Evolutionary conservation across 306 rosid species (phyloP), one percentile per base, ranked within the genome.

Genomic region (Malus asiatica): DNA sequence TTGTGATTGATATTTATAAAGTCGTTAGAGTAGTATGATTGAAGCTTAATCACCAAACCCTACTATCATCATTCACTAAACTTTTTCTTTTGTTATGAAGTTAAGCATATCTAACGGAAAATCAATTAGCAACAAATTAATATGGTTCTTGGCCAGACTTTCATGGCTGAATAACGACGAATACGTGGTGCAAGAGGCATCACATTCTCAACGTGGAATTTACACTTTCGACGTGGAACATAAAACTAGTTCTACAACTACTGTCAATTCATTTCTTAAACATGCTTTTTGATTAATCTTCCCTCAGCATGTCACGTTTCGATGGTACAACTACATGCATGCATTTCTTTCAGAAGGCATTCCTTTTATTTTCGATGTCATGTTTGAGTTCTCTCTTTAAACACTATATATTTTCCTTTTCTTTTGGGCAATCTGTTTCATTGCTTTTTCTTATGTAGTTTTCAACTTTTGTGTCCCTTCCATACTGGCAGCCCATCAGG

Each of bases 331-430:
- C 7, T 14, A 14, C 8, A 48, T 14, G 80, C 59, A 76, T 32
- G 76, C 35, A 70, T 57, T 72, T 32, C 33, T 29, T 59, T 46
- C 53, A 15, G 51, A 38, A 62, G 51, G 55, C 42, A 66, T 44
- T 74, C 67, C 46, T 38, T 76, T 78, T 77, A 78, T 64, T 72
- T 48, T 57, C 67, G 52, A 4, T 19, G 70, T 73, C 78, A n/a
- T 70, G 66, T 58, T 32, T 60, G 66, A 77, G 62, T 71, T 58
- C 53, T 25, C 29, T 35, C 9, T 35, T 38, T 72, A 48, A 20
- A 53, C 33, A 25, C 25, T 1, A 6, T 35, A 66, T 72, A 45
- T 72, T 66, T 76, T 48, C 53, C 53, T 1, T 72, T 45, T 48
- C 75, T 45, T 30, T 44, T 46, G 10, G 44, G 72, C 23, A 65